phyloP scores from a whole-genome alignment of 1,284 basidiomycete genomes.

The Chalciporus sp. region DNA sequence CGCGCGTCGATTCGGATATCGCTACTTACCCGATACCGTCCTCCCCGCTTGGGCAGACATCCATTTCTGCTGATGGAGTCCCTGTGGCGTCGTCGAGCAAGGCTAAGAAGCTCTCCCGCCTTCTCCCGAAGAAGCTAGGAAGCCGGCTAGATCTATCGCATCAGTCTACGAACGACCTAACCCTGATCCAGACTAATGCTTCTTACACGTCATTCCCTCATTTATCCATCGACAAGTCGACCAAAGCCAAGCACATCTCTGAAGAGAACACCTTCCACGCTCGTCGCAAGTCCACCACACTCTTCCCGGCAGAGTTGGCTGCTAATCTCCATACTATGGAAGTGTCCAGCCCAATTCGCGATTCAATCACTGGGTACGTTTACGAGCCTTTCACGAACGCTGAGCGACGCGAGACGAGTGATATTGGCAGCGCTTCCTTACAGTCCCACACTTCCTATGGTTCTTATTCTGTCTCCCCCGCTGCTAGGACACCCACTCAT shows the following conservation, averaged over 20 bases:
- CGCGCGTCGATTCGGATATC: constrained; percentile 29
- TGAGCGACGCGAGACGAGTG: constrained; percentile 23
- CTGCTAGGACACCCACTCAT: constrained; percentile 16
- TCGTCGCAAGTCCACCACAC: constrained; percentile 36
- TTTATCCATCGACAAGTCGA: constrained; percentile 25
- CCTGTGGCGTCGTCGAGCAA: constrained; percentile 21
- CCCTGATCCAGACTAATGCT: constrained; percentile 25
- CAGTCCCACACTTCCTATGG: constrained; percentile 22
- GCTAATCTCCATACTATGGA: constrained; percentile 35
- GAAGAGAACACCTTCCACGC: constrained; percentile 39
- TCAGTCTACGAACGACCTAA: constrained; percentile 31
- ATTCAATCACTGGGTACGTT: constrained; percentile 26
- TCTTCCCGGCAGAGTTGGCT: constrained; percentile 33
- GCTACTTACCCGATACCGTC: constrained; percentile 26
- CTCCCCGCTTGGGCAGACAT: constrained; percentile 29
- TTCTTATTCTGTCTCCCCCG: constrained; percentile 13
- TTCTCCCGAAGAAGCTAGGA: constrained; percentile 36
- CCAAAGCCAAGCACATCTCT: constrained; percentile 28
- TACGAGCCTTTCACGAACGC: constrained; percentile 34
- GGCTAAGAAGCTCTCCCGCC: constrained; percentile 31
- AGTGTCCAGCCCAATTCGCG: constrained; percentile 28
- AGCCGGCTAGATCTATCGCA: constrained; percentile 32
- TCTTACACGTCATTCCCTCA: constrained; percentile 34
- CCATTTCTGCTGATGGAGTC: constrained; percentile 29
- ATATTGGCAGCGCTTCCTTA: constrained; percentile 8